Percentiles rank a stretch among this genome's conserved stretches.
Conservation (phyloP, 495 filamentous ascomycete genomes). For the Daldinia loculata region DNA sequence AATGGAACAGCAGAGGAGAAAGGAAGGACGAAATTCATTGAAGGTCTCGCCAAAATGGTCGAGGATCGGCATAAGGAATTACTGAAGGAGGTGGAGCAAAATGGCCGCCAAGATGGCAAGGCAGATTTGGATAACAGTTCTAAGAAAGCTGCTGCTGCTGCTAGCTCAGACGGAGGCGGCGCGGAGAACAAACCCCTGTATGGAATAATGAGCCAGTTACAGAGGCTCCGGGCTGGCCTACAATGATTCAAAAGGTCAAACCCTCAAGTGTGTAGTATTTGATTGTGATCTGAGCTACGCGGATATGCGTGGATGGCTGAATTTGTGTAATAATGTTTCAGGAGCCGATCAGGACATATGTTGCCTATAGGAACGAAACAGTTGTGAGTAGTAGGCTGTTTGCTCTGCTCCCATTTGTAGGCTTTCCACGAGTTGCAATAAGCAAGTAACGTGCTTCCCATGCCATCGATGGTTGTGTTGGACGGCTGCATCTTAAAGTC, state of each 20-base stretch:
- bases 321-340: not conserved
- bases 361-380: not conserved
- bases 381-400: not conserved
- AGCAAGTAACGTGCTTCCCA: not conserved
- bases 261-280: not conserved
- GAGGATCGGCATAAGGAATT: conserved; percentile 66
- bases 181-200: conserved; percentile 59
- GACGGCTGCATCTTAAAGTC: too few relatives aligned
- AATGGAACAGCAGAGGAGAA: conserved; percentile 93
- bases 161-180: conserved; percentile 37
- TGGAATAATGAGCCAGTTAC: conserved; percentile 81
- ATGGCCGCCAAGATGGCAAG: conserved; percentile 41
- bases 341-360: too few relatives aligned
- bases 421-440: not conserved
- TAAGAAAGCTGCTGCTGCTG: conserved; percentile 38
- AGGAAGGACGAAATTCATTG: conserved; percentile 81
- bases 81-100: conserved; percentile 59
- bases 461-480: not conserved
- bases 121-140: conserved; percentile 41
- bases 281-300: not conserved
- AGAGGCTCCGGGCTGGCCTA: conserved; percentile 79
- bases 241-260: conserved; percentile 50
- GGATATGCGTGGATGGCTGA: not conserved
- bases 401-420: not conserved
- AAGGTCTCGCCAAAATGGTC: conserved; percentile 72